phyloP scores from a whole-genome alignment of 768 basidiomycete species.

The Agaricus subrufescens region DNA sequence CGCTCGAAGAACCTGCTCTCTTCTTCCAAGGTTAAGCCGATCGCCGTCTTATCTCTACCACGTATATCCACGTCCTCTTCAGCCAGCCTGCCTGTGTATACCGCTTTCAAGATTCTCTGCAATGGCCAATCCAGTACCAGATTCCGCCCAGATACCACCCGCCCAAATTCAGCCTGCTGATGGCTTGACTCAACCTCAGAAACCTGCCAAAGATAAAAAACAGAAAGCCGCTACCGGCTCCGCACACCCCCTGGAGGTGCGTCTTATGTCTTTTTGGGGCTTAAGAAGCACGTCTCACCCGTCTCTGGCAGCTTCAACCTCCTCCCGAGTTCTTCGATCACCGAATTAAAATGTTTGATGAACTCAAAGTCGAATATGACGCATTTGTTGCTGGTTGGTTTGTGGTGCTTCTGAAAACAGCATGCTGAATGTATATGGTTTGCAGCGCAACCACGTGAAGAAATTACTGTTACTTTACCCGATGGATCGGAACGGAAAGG shows the following conservation, averaged over 20 bases:
- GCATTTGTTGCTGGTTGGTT: constrained; percentile 67
- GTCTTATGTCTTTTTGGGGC: not conserved
- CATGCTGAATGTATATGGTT: constrained; percentile 2
- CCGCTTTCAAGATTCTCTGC: constrained; percentile 22
- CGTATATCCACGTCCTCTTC: constrained; percentile 18
- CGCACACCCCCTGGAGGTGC: constrained; percentile 64
- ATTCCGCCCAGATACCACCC: constrained; percentile 43
- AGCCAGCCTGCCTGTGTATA: constrained; percentile 9
- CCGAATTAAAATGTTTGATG: constrained; percentile 85
- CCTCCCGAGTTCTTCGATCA: constrained; percentile 84
- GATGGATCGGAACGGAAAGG: constrained; percentile 84
- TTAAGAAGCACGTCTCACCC: not conserved
- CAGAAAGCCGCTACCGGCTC: constrained; percentile 31
- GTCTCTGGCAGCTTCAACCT: constrained; percentile 60
- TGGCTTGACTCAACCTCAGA: constrained; percentile 19
- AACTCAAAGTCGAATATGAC: constrained; percentile 81
- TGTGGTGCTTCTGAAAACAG: constrained; percentile 1
- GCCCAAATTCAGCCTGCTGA: constrained; percentile 38
- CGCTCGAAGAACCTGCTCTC: constrained; percentile 11
- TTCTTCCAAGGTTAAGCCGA: constrained; percentile 27
- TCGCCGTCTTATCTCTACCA: constrained; percentile 27
- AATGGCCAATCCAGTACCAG: constrained; percentile 55
- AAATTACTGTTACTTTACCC: constrained; percentile 78
- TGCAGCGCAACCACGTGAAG: constrained; percentile 73
- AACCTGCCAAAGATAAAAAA: constrained; percentile 42